Percentiles rank a stretch among this genome's conserved stretches.
These are phyloP conservation scores for Irineochytrium annulatum DNA, from an alignment of 192 early-diverging fungal genomes.

Conservation along the genomic window DNA sequence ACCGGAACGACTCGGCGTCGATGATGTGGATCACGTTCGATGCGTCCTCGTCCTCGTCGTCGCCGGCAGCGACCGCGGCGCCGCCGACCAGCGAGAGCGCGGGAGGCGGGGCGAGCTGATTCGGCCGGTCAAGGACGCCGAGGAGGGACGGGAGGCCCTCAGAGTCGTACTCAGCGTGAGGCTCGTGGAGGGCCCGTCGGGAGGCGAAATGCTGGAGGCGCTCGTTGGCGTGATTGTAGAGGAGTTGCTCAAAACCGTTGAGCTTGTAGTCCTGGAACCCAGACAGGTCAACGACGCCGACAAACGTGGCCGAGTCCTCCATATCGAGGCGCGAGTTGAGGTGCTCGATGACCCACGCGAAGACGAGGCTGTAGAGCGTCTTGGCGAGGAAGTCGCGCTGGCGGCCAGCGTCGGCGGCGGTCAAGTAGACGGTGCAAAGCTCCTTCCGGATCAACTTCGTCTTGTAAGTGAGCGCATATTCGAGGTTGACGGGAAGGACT, in stretches of 20 bases:
- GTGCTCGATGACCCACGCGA: constrained; percentile 87
- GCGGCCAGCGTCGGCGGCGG: constrained; percentile 64
- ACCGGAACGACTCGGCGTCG: constrained; percentile 13
- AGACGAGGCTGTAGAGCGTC: constrained; percentile 82
- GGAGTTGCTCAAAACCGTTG: constrained; percentile 46
- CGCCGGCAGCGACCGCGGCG: constrained; percentile 14
- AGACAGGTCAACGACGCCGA: constrained; percentile 76
- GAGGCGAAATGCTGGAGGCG: constrained; percentile 60
- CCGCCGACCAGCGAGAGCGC: constrained; percentile 49
- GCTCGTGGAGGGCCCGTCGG: constrained; percentile 53
- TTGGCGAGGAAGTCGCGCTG: constrained; percentile 81
- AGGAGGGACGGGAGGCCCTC: constrained; percentile 47
- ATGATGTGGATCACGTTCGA: constrained; percentile 10
- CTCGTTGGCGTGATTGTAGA: constrained; percentile 50
- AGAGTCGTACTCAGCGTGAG: constrained; percentile 46
- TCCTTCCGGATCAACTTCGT: constrained; percentile 78
- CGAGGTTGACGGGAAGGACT: constrained; percentile 65
- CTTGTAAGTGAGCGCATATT: constrained; percentile 73
- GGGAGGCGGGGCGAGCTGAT: constrained; percentile 15
- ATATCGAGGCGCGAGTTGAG: constrained; percentile 80
- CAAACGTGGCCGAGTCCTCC: constrained; percentile 72
- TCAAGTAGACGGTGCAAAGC: constrained; percentile 86
- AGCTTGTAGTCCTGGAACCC: constrained; percentile 54
- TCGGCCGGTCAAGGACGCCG: constrained; percentile 46
- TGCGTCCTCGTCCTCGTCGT: not conserved